Evolutionary conservation across 2,329 filamentous ascomycete genomes (phyloP), one percentile per base, ranked within the genome.

Genomic region (Ascosphaera pollenicola): DNA sequence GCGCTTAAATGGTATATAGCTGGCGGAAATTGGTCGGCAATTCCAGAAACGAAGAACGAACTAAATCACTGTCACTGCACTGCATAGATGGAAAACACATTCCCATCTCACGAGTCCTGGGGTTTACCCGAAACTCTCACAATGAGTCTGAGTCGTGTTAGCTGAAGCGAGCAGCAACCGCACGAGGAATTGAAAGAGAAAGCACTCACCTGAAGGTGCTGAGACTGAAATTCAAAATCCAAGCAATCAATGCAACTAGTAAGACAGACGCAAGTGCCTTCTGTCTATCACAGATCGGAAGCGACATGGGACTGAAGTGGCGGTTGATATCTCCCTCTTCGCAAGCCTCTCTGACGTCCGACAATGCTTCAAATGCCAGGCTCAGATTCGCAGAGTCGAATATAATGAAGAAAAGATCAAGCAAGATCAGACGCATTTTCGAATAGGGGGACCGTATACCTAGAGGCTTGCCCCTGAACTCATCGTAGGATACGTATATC

Each of bases 361-460:
- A 76, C 40, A 94, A 63, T 7, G 82, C 78, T 53, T 82, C 79
- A 54, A 94, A 93, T 2, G 87, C 85, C 45, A 98, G 64, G 32
- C 82, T 80, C 18, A 92, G 70, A 59, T 93, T 95, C 39, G 85
- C 84, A 3, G 85, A 84, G 56, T 93, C 87, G 62, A 98, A 93
- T 34, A 95, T 85, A 51, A 98, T 93, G 55, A 98, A 98, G 51
- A 94, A 76, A 3, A 98, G 67, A 58, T 98, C 89, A 41, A 93
- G 70, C 40, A 98, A 72, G 43, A 95, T 80, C 38, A 98, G 71
- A 11, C 80, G 74, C 46, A 92, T 79, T 56, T 98, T 98, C 37
- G 82, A 78, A 41, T 75, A 75, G 8, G 83, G 75, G 5, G 75
- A 76, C 35, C 91, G 78, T 43, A 98, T 63, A 1, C 89, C 89